A percentile compares a stretch with the other conserved stretches of the same genome.
Evolutionary conservation across 2,329 filamentous ascomycete species (phyloP).

Genomic region (Colletotrichum sublineola): DNA sequence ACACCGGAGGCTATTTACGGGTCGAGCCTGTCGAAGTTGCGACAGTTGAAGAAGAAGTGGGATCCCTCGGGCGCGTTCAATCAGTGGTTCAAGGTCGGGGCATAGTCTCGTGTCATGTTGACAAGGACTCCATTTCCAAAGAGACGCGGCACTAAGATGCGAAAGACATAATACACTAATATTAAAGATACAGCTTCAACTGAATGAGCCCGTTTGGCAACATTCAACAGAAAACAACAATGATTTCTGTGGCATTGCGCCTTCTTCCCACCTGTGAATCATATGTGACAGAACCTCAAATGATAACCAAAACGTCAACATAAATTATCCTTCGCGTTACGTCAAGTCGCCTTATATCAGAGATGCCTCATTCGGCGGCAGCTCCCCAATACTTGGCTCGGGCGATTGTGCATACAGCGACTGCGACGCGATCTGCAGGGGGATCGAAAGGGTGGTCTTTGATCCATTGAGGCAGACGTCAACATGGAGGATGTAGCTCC

Average conservation of each 20-base stretch:
- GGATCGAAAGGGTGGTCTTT: too few relatives aligned
- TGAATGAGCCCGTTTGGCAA: background rate
- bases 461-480: too few relatives aligned
- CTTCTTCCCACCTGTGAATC: too few relatives aligned
- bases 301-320: too few relatives aligned
- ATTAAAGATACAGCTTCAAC: background rate
- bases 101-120: background rate
- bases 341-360: too few relatives aligned
- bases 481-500: conserved; percentile 59
- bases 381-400: too few relatives aligned
- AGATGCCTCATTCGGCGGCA: too few relatives aligned
- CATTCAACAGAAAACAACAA: background rate
- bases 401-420: too few relatives aligned
- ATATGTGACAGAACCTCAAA: too few relatives aligned
- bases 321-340: too few relatives aligned
- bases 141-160: background rate
- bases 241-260: background rate
- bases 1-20: conserved; percentile 45
- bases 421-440: too few relatives aligned
- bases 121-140: background rate
- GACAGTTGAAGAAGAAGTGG: conserved; percentile 46
- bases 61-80: conserved; percentile 48
- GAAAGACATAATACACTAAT: too few relatives aligned
- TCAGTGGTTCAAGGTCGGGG: conserved; percentile 47
- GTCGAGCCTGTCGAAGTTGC: conserved; percentile 46